A percentile compares a stretch with the other conserved stretches of the same genome.
Conservation (phyloP, 2,329 filamentous ascomycete genomes). For the Talaromyces amestolkiae region DNA sequence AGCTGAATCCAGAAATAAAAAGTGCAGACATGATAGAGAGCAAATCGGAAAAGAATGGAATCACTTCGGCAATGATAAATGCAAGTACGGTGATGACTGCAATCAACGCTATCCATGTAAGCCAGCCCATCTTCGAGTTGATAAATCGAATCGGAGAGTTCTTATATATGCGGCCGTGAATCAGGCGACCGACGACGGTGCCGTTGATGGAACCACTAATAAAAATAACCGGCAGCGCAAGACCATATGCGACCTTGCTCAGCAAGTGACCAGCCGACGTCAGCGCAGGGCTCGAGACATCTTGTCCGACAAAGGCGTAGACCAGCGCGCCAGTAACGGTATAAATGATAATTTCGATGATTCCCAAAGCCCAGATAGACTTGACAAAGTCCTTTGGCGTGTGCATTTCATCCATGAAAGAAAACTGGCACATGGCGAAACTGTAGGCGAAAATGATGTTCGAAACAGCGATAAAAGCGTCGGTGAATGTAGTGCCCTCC, state of each 20-base stretch:
- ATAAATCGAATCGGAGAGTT: conserved; percentile 36
- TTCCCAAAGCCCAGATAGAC: conserved; percentile 41
- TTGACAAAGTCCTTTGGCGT: conserved; percentile 33
- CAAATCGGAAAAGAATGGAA: conserved; percentile 77
- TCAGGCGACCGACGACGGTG: conserved; percentile 33
- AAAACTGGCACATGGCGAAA: conserved; percentile 43
- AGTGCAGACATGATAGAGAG: conserved; percentile 56
- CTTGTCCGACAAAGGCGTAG: conserved; percentile 35
- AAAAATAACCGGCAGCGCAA: conserved; percentile 38
- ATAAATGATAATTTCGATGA: conserved; percentile 36
- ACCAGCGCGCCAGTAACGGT: conserved; percentile 32
- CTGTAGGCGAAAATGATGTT: conserved; percentile 45
- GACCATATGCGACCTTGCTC: conserved; percentile 34
- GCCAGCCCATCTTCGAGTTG: conserved; percentile 36
- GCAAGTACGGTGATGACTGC: conserved; percentile 68
- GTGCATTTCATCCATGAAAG: conserved; percentile 38
- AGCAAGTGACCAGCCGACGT: conserved; percentile 29
- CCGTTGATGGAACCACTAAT: conserved; percentile 39
- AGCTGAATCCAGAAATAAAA: conserved; percentile 86
- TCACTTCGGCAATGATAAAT: conserved; percentile 80
- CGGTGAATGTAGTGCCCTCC: conserved; percentile 31
- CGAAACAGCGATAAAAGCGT: conserved; percentile 35
- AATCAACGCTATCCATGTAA: conserved; percentile 33
- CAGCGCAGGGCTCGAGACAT: conserved; percentile 34
- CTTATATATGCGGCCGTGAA: conserved; percentile 36